Conservation (phyloP, 2,329 filamentous ascomycete species). For the Beauveria pseudobassiana region DNA sequence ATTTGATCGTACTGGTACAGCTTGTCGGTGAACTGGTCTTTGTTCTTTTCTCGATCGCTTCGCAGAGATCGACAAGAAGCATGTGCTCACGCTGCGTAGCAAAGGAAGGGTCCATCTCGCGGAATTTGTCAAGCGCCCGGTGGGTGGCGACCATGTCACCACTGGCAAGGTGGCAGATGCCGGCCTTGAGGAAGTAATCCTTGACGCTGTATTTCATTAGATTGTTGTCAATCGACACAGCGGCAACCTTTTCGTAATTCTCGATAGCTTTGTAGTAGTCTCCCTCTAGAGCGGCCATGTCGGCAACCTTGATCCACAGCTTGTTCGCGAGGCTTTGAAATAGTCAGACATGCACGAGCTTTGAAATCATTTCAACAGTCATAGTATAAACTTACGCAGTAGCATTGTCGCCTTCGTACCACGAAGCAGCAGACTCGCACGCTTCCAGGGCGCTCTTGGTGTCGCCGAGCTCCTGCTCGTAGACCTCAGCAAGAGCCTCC, state of each 20-base stretch:
- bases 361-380: too few relatives aligned
- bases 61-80: conserved; percentile 68
- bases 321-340: conserved; percentile 76
- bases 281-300: conserved; percentile 70
- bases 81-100: conserved; percentile 71
- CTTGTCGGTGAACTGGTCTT: conserved; percentile 78
- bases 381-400: conserved; percentile 54
- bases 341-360: not conserved
- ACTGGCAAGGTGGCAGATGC: conserved; percentile 75
- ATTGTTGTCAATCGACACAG: conserved; percentile 75
- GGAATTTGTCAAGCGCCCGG: conserved; percentile 74
- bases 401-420: conserved; percentile 85
- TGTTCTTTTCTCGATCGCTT: conserved; percentile 70
- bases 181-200: conserved; percentile 90
- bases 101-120: conserved; percentile 73
- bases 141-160: conserved; percentile 70
- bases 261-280: conserved; percentile 82
- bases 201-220: conserved; percentile 92
- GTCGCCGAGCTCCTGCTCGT: conserved; percentile 75
- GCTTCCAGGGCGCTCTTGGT: conserved; percentile 69
- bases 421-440: conserved; percentile 78
- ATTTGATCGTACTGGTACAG: conserved; percentile 85
- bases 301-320: conserved; percentile 84
- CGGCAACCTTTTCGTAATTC: conserved; percentile 77
- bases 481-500: conserved; percentile 80